Evolutionary conservation across 768 basidiomycete species (phyloP).

Genomic region (Pleurotus platypus): DNA sequence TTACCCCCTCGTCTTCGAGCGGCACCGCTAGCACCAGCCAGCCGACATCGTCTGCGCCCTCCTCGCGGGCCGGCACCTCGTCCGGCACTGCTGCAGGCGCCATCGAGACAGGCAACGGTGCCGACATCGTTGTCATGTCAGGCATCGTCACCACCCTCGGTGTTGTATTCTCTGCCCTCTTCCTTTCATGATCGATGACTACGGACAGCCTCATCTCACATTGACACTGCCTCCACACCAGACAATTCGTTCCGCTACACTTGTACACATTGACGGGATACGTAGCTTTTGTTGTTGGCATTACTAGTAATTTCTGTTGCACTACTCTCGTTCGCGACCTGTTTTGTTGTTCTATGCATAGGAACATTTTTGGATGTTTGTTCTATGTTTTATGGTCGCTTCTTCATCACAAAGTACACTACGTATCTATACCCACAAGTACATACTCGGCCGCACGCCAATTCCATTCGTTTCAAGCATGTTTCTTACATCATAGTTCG

Average conservation of each 20-base stretch:
- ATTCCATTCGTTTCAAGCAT: background rate
- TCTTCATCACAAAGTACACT: too few species aligned
- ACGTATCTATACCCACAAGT: too few species aligned
- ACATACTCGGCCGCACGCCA: background rate
- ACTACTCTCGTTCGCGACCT: background rate
- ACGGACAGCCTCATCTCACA: background rate
- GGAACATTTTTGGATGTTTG: background rate
- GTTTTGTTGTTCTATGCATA: background rate
- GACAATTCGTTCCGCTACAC: background rate
- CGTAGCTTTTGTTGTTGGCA: too few species aligned
- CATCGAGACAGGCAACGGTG: conserved; percentile 12
- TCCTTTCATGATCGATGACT: conserved; percentile 14
- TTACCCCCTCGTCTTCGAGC: conserved; percentile 3
- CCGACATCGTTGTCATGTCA: conserved; percentile 19
- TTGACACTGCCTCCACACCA: background rate
- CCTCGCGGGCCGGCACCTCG: background rate
- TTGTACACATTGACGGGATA: background rate
- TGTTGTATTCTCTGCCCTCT: conserved; percentile 17
- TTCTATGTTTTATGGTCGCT: too few species aligned
- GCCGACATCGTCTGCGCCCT: background rate
- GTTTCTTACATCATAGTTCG: too few species aligned
- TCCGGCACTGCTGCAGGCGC: conserved; percentile 8
- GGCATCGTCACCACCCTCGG: conserved; percentile 16
- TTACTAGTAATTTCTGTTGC: too few species aligned
- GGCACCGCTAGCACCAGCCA: background rate